Percentiles rank a stretch among this genome's conserved stretches.
Conservation (phyloP, 148 eudicot species). For the Drosera capensis region DNA sequence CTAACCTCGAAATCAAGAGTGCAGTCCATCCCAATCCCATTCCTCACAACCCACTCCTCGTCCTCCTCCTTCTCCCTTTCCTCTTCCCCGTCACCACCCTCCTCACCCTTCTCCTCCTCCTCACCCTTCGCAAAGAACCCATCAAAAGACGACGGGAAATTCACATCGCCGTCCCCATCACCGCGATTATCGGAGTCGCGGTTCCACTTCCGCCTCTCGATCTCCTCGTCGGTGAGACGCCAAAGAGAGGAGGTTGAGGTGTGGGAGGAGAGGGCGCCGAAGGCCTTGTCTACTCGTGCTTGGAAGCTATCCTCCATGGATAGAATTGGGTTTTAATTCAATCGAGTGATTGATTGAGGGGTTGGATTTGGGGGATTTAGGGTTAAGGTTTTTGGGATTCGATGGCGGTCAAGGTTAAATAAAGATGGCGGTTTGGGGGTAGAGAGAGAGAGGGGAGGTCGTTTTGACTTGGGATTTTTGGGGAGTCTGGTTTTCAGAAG, state of each 20-base stretch:
- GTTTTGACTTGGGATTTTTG: too few species aligned
- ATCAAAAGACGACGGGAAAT: constrained; percentile 18
- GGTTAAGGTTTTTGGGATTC: too few species aligned
- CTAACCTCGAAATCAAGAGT: constrained; percentile 67
- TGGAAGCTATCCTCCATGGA: constrained; percentile 58
- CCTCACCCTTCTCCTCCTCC: constrained; percentile 2
- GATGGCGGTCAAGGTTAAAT: too few species aligned
- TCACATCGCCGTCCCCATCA: constrained; percentile 9
- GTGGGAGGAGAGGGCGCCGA: constrained; percentile 40
- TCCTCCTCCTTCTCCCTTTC: constrained; percentile 3
- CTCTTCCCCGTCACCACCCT: background rate
- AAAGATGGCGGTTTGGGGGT: too few species aligned
- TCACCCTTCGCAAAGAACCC: constrained; percentile 8
- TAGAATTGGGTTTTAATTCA: too few species aligned
- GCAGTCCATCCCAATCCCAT: constrained; percentile 47
- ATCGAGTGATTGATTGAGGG: too few species aligned
- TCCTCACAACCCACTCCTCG: constrained; percentile 27
- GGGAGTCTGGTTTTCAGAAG: too few species aligned
- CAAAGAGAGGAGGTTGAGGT: constrained; percentile 27
- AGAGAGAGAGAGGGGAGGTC: too few species aligned
- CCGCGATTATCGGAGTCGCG: constrained; percentile 18
- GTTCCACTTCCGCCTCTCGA: constrained; percentile 37
- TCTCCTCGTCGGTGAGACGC: constrained; percentile 59
- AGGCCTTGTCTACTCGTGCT: constrained; percentile 40
- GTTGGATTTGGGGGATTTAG: too few species aligned